Percentiles rank a stretch among this genome's conserved stretches.
phyloP scores from a whole-genome alignment of 208 protist species.

The Angomonas ambiguus region DNA sequence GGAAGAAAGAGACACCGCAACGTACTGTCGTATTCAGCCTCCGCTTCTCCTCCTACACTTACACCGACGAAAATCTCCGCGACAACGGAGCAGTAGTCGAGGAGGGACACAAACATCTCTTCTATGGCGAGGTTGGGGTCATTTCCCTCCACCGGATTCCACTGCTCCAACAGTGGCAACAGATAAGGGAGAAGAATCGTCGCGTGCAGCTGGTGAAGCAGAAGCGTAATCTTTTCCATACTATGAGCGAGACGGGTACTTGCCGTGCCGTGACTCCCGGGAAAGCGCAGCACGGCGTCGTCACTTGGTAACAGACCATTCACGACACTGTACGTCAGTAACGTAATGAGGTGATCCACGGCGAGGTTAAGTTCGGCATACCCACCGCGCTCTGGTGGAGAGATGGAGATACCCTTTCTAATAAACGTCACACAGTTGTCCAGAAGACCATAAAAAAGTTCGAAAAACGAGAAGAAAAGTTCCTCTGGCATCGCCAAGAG shows the following conservation, averaged over 20 bases:
- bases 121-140: background rate
- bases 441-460: no score
- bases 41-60: no score
- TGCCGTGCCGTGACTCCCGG: background rate
- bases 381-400: no score
- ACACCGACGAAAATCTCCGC: background rate
- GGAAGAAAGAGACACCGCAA: background rate
- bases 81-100: background rate
- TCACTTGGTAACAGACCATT: background rate
- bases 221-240: background rate
- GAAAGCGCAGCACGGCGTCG: background rate
- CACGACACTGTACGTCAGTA: background rate
- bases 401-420: no score
- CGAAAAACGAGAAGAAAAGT: no score
- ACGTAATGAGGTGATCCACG: background rate
- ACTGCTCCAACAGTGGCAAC: background rate
- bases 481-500: no score
- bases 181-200: constrained; percentile 1
- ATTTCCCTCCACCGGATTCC: background rate
- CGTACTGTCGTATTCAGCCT: no score
- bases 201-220: background rate
- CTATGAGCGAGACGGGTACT: background rate
- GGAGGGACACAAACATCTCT: background rate
- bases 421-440: no score
- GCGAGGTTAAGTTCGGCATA: no score